Evolutionary conservation across 192 early-diverging fungal genomes (phyloP), one percentile per base, ranked within the genome.

Genomic region (Umbelopsis isabellina): DNA sequence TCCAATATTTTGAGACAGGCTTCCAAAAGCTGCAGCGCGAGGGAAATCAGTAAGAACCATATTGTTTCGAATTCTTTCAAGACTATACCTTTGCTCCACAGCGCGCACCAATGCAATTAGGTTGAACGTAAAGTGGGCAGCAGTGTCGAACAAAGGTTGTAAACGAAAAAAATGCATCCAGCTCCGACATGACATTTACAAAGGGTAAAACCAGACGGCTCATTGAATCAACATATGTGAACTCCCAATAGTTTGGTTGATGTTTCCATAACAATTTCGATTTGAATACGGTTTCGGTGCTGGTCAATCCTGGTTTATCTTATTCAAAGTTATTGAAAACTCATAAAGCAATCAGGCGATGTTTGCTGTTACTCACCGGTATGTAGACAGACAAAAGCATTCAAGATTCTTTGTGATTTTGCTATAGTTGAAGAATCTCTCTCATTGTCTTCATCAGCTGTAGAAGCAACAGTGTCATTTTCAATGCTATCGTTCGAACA

Each of bases 161-260:
- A 75, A 94, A 97, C 11, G 91, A 85, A 72, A 89, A 94, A 67
- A 94, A 97, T 7, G 93, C 94, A 49, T 95, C 95, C 69, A 96
- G 84, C 80, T 98, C 97, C 48, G 92, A 89, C 91, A 98, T 91
- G 0, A 90, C 89, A 69, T 90, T 95, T 20, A 97, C 80, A 72
- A 98, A 97, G 33, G 97, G 97, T 16, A 94, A 94, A 49, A 86
- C 84, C 49, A 97, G 83, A 46, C 95, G 93, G 79, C 97, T 98
- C 93, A 98, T 97, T 21, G 95, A 95, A 78, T 95, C 95, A 21
- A 97, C 95, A 79, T 98, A 95, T 15, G 90, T 85, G 65, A 95
- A 87, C 49, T 79, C 46, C 75, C 66, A 51, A 30, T 46, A 16
- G 3, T 35, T 9, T 20, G 72, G 52, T 35, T 61, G 55, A 35